A percentile compares a stretch with the other conserved stretches of the same genome.
Conservation (phyloP, 768 basidiomycete genomes). For the Russula abietina region DNA sequence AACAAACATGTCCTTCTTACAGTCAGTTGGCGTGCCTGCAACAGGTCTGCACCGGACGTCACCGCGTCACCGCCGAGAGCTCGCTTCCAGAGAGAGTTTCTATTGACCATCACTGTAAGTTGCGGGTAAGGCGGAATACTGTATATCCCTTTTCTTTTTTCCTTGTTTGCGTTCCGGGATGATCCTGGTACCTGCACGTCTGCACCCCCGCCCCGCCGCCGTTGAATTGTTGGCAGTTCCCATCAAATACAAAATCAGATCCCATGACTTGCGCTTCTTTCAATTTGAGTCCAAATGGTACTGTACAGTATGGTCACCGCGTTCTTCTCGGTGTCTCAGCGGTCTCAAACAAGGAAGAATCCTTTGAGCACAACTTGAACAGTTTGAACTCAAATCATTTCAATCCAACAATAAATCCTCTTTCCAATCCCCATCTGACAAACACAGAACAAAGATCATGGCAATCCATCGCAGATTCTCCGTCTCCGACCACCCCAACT, state of each 20-base stretch:
- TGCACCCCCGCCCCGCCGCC: neutral
- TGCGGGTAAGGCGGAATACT: neutral
- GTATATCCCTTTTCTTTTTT: neutral
- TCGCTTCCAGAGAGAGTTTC: neutral
- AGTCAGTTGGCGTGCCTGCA: too few relatives aligned
- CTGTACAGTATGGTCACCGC: too few relatives aligned
- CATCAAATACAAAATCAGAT: neutral
- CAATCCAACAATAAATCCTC: neutral
- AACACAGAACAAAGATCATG: neutral
- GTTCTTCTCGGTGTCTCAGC: neutral
- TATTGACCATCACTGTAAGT: neutral
- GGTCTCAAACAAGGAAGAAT: neutral
- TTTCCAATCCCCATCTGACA: neutral
- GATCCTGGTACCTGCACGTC: too few relatives aligned
- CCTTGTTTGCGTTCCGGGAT: neutral
- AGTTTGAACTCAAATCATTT: neutral
- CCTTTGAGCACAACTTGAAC: neutral
- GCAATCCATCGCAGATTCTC: neutral
- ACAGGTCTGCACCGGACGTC: neutral
- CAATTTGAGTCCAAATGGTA: neutral
- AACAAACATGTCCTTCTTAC: neutral
- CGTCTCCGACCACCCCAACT: neutral
- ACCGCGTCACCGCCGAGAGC: neutral
- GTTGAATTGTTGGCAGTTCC: neutral
- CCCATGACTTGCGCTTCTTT: neutral